Base-by-base conservation (phyloP, 2,329 filamentous ascomycete genomes). In the Nemania sp. region DNA sequence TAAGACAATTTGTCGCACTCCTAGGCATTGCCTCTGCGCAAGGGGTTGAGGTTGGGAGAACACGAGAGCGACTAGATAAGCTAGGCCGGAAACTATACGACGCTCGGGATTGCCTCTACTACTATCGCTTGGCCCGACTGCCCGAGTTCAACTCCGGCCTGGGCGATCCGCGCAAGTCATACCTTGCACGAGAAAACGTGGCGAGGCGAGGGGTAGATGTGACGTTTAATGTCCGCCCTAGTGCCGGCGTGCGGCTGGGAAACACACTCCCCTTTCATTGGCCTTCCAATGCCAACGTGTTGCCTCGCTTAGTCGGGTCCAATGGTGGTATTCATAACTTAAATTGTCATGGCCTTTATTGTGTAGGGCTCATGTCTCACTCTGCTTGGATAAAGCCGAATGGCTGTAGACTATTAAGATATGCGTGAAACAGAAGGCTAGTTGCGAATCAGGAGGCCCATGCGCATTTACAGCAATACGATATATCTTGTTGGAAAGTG, bases 121-220 rank as follows among this genome's bases (percentile, higher is more conserved):
- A n/a, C n/a, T n/a, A n/a, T n/a, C n/a, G n/a, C n/a, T n/a, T n/a
- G n/a, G n/a, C n/a, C n/a, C 52, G 26, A 43, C 27, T n/a, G n/a
- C 24, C 41, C 27, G 26, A 52, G 24, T 20, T 13, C 32, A 5
- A n/a, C 4, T 35, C 22, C 29, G n/a, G 29, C 24, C 32, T 22
- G 11, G 8, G 18, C 22, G 5, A 52, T 47, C 24, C n/a, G 49
- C 49, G 26, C n/a, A 47, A 38, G 35, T 43, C 27, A 13, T 35
- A 49, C 59, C 54, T 63, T n/a, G 6, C 43, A 53, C 43, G 32
- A 60, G 32, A 24, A 56, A 38, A 66, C 43, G 43, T 62, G 35
- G 52, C 27, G 13, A 51, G 38, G n/a, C 35, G 13, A 51, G 38
- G n/a, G 27, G 22, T 29, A 22, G 20, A 52, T 29, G 15, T 35